phyloP scores from a whole-genome alignment of 2,329 filamentous ascomycete genomes.

The Xenosphaeropsis pyriputrescens region DNA sequence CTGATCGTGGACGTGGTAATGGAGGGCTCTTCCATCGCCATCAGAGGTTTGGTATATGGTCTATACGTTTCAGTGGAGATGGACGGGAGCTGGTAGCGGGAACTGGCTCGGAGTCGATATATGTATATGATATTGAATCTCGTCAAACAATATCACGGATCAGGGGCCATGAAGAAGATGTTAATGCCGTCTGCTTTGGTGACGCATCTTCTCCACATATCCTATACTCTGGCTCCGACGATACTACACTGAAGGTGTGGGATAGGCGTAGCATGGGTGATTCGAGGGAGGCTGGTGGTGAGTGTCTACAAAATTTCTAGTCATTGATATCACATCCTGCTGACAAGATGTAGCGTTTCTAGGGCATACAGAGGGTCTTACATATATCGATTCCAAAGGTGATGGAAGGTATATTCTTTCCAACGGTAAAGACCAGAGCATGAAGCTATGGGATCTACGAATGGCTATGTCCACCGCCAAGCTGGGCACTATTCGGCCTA shows the following conservation, averaged over 20 bases:
- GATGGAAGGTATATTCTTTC: conserved; percentile 71
- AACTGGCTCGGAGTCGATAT: conserved; percentile 62
- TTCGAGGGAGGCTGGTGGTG: conserved; percentile 44
- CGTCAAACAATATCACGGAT: conserved; percentile 61
- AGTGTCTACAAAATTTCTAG: too few species aligned
- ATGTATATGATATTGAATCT: conserved; percentile 86
- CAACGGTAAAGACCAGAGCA: conserved; percentile 92
- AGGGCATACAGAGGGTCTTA: conserved; percentile 51
- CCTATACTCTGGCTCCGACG: conserved; percentile 89
- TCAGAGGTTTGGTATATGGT: conserved; percentile 59
- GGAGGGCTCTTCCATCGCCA: conserved; percentile 2
- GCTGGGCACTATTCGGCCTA: conserved; percentile 39
- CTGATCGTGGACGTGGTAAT: conserved; percentile 23
- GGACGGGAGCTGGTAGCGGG: conserved; percentile 84
- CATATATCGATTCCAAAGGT: conserved; percentile 56
- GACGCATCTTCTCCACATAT: conserved; percentile 83
- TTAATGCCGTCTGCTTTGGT: conserved; percentile 94
- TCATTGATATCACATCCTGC: too few species aligned
- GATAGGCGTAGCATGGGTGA: conserved; percentile 87
- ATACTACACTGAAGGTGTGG: conserved; percentile 91
- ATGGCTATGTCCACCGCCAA: conserved; percentile 68
- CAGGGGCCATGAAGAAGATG: conserved; percentile 69
- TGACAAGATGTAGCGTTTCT: conserved; percentile 32
- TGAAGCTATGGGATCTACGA: conserved; percentile 92
- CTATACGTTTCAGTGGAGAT: conserved; percentile 82